Conservation (phyloP, 129 eudicot genomes). For the Pseudognaphalium luteoalbum region DNA sequence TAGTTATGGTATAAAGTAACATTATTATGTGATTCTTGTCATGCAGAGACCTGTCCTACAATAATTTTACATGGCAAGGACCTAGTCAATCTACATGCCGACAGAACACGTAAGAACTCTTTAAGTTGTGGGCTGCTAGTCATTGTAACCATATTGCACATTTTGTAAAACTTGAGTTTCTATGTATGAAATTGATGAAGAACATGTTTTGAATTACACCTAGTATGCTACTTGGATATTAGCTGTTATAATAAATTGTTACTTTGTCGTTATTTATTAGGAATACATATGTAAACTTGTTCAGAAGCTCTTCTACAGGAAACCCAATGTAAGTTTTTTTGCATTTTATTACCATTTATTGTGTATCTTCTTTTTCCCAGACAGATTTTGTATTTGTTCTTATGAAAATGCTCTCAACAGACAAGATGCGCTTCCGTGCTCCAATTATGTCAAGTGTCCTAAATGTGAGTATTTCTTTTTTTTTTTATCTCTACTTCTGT, state of each 20-base stretch:
- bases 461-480: slow-evolving; percentile 56
- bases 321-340: slow-evolving; percentile 51
- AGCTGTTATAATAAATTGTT: not conserved
- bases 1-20: not conserved
- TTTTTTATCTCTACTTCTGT: not conserved
- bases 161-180: not conserved
- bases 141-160: not conserved
- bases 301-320: slow-evolving; percentile 59
- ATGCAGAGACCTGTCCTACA: slow-evolving; percentile 89
- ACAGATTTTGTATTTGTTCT: slow-evolving; percentile 17
- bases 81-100: slow-evolving; percentile 63
- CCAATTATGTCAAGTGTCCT: slow-evolving; percentile 51
- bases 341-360: not conserved
- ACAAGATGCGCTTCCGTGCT: slow-evolving; percentile 64
- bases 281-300: slow-evolving; percentile 69
- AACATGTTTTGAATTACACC: slow-evolving; percentile 5
- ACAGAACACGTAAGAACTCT: slow-evolving; percentile 49
- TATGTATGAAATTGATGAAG: not conserved
- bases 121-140: not conserved
- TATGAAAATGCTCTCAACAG: slow-evolving; percentile 45
- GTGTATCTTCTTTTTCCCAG: not conserved
- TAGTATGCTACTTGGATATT: not conserved
- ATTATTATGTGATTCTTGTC: slow-evolving; percentile 5
- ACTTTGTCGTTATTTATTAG: slow-evolving; percentile 29
- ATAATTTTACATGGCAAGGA: slow-evolving; percentile 79